Percentiles rank a stretch among this genome's conserved stretches.
phyloP scores from a whole-genome alignment of 352 stramenopile genomes.

The Globisporangium ultimum region DNA sequence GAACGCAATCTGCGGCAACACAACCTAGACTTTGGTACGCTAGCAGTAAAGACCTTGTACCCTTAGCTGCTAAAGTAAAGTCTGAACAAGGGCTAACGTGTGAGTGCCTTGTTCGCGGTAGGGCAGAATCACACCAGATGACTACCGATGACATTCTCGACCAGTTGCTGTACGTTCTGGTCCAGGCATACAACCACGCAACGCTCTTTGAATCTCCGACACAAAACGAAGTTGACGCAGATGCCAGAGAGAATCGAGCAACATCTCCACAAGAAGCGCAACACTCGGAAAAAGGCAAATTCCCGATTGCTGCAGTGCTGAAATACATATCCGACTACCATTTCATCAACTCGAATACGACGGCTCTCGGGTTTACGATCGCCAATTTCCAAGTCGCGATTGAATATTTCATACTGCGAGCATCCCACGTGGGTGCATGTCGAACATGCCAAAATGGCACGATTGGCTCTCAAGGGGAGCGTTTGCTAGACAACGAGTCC shows the following conservation, averaged over 20 bases:
- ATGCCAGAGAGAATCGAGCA: neutral
- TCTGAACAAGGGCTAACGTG: too few relatives aligned
- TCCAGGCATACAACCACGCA: constrained; percentile 44
- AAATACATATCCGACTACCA: constrained; percentile 77
- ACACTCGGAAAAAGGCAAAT: neutral
- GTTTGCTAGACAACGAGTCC: neutral
- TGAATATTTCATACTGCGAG: constrained; percentile 70
- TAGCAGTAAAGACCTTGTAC: neutral
- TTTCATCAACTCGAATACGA: constrained; percentile 84
- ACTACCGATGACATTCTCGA: constrained; percentile 83
- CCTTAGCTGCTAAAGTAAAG: too few relatives aligned
- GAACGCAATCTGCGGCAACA: constrained; percentile 51
- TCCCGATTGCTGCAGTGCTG: constrained; percentile 56
- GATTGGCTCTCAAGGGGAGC: too few relatives aligned
- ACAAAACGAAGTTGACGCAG: constrained; percentile 7
- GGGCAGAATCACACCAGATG: constrained; percentile 46
- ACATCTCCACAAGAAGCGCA: too few relatives aligned
- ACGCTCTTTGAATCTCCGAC: neutral
- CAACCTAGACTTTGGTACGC: constrained; percentile 45
- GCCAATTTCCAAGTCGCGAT: constrained; percentile 80
- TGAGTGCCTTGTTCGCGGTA: neutral
- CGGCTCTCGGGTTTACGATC: constrained; percentile 71
- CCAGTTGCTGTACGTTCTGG: constrained; percentile 63
- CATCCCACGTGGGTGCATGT: constrained; percentile 19
- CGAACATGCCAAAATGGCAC: constrained; percentile 9